Percentiles rank a stretch among this genome's conserved stretches.
phyloP scores from a whole-genome alignment of 768 basidiomycete species.

The Lactarius trivialis region DNA sequence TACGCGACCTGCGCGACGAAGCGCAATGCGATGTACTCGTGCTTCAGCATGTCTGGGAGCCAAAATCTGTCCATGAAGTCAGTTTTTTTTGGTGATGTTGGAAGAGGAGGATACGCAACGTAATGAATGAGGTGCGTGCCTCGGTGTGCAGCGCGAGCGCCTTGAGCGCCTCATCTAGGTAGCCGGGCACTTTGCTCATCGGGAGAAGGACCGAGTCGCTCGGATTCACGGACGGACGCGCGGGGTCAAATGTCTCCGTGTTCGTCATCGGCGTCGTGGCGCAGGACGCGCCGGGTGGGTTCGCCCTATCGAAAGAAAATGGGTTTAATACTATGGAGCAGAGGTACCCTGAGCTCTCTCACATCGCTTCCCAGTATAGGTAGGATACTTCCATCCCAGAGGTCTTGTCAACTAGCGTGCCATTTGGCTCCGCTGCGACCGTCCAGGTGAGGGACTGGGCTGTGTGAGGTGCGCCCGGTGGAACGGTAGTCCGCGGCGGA shows the following conservation, averaged over 20 bases:
- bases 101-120: constrained; percentile 26
- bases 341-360: background rate
- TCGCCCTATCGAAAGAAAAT: constrained; percentile 10
- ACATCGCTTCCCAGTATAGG: constrained; percentile 18
- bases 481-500: background rate
- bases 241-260: constrained; percentile 13
- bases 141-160: constrained; percentile 37
- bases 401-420: constrained; percentile 9
- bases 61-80: constrained; percentile 30
- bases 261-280: background rate
- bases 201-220: constrained; percentile 26
- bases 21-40: constrained; percentile 38
- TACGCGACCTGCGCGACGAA: constrained; percentile 42
- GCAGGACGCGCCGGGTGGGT: background rate
- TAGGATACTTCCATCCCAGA: constrained; percentile 10
- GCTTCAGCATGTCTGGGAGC: constrained; percentile 38
- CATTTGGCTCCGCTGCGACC: constrained; percentile 6
- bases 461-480: background rate
- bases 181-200: constrained; percentile 29
- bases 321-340: background rate
- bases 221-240: constrained; percentile 3
- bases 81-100: background rate
- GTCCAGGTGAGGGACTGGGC: constrained; percentile 7
- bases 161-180: constrained; percentile 32
- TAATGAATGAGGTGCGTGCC: constrained; percentile 43